phyloP scores from a whole-genome alignment of 2,329 filamentous ascomycete species.

The Aspergillus fischeri region DNA sequence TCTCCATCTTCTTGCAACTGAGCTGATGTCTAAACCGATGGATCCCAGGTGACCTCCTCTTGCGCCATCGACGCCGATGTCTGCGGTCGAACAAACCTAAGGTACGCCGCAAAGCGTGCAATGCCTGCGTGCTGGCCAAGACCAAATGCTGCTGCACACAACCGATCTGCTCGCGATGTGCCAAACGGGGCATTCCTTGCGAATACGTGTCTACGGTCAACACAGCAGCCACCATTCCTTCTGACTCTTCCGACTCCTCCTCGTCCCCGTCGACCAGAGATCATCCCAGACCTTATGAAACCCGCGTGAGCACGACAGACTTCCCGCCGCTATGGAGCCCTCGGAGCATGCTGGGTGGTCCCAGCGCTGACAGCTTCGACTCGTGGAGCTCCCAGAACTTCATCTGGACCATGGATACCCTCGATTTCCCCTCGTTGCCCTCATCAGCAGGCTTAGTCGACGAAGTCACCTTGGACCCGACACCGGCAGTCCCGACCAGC shows the following conservation, averaged over 20 bases:
- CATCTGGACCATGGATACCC: not conserved
- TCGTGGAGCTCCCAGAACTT: slow-evolving; percentile 1
- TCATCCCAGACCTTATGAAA: not conserved
- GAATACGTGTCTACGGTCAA: not conserved
- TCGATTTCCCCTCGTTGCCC: slow-evolving; percentile 2
- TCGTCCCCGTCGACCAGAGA: not conserved
- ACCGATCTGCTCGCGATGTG: slow-evolving; percentile 15
- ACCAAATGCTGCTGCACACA: slow-evolving; percentile 17
- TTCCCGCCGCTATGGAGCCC: slow-evolving; percentile 1
- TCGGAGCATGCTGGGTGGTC: not conserved
- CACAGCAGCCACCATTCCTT: not conserved
- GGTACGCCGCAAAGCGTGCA: slow-evolving; percentile 17
- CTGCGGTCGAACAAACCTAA: slow-evolving; percentile 7
- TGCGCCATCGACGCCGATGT: slow-evolving; percentile 18
- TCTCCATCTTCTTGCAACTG: not conserved
- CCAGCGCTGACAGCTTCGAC: not conserved
- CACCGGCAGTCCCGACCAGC: not conserved
- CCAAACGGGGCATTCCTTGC: slow-evolving; percentile 10
- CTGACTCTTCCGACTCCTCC: not conserved
- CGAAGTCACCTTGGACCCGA: not conserved
- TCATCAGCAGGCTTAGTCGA: not conserved
- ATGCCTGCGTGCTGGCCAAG: slow-evolving; percentile 19
- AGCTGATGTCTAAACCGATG: not conserved
- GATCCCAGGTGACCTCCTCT: slow-evolving; percentile 10
- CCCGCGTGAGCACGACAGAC: not conserved